Base-by-base conservation (phyloP, 768 basidiomycete species). In the Boletus rufocinnamomeus region DNA sequence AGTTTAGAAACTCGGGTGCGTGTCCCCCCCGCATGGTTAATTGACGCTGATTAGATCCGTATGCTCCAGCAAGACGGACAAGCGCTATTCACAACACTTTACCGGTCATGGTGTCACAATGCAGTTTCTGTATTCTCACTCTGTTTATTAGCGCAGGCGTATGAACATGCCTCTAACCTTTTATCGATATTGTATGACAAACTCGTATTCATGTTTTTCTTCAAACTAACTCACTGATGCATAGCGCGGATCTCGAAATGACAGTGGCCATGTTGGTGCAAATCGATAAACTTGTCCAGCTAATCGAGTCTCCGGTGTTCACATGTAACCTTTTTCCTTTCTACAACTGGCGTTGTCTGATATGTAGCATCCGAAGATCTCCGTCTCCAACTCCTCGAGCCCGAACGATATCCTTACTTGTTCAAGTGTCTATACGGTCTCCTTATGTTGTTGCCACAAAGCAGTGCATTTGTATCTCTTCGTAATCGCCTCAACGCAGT, bases 31-130 rank as follows among this genome's bases (percentile, higher is more conserved):
- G 11, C 38, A 43, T 19, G 14, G 6, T 30, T 51, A 43, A 21
- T 56, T 43, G 16, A 25, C 13, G n/a, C 50, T 63, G 41, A 69
- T 38, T 25, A 0, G 6, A 38, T 44, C 19, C 3, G 10, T 35
- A 19, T 46, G 43, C 13, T 46, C 27, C 35, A 88, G 86, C 88
- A 96, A 91, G 97, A 99, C 63, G 95, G 96, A 3, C 97, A 98
- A 75, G 91, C 91, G 17, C 73, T 99, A 23, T 99, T 98, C 71
- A 92, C 91, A 13, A 92, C 90, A 0, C 77, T 99, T 4, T 99
- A 99, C 67, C 83, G 93, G 21, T 98, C 95, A 21, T 99, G 97
- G 97, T 98, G 95, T 71, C 97, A 99, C 66, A 98, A 98, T 68
- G 91, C 96, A 2, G 95, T 98, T 44, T 89, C 97, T 0, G 94